These are phyloP conservation scores for Teratosphaeria destructans DNA, from an alignment of 2,329 filamentous ascomycete species.

Conservation along the genomic window DNA sequence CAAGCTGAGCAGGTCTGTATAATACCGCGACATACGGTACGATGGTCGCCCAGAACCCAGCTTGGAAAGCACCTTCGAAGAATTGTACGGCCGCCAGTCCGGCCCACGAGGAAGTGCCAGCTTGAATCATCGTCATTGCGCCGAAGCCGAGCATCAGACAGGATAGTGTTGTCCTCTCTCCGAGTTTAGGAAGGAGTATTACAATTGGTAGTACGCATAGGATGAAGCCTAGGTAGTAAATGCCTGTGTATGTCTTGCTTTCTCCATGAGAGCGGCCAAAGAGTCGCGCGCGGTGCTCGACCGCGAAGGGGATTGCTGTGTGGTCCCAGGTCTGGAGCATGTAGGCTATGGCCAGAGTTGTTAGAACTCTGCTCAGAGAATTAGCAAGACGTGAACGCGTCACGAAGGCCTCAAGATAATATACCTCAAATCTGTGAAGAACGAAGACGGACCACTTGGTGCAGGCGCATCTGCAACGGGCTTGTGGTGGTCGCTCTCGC, in stretches of 20 bases:
- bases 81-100: not conserved
- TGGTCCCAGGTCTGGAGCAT: not conserved
- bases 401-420: not conserved
- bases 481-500: not conserved
- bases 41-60: not conserved
- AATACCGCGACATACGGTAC: not conserved
- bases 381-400: not conserved
- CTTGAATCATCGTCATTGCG: not conserved
- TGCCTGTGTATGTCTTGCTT: not conserved
- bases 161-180: not conserved
- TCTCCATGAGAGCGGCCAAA: not conserved
- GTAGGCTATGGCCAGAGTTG: not conserved
- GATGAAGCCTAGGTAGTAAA: not conserved
- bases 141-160: not conserved
- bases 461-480: not conserved
- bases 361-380: not conserved
- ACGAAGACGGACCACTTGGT: not conserved
- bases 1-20: not conserved
- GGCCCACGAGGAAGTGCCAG: not conserved
- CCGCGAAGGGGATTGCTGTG: not conserved
- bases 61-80: not conserved
- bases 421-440: not conserved
- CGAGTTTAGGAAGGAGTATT: not conserved
- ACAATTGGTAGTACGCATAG: not conserved
- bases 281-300: not conserved